phyloP scores from a whole-genome alignment of 2,329 filamentous ascomycete genomes.

The Pyrenochaeta sp. region DNA sequence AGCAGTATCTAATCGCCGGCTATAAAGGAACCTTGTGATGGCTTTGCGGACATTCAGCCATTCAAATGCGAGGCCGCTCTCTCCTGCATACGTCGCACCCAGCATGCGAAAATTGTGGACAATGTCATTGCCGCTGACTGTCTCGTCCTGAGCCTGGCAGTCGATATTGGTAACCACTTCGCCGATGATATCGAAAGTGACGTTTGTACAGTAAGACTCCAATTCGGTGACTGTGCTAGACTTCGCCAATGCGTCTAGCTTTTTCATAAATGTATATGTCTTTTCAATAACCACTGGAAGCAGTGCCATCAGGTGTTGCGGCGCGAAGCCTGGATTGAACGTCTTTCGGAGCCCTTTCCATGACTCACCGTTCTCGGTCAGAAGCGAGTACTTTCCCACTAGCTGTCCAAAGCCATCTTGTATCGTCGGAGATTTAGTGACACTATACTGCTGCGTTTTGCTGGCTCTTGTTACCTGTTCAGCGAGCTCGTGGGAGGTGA shows the following conservation, averaged over 20 bases:
- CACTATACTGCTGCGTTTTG: slow-evolving; percentile 41
- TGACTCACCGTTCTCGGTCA: slow-evolving; percentile 35
- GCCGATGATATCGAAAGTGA: slow-evolving; percentile 50
- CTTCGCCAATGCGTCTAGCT: slow-evolving; percentile 37
- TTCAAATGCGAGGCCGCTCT: slow-evolving; percentile 29
- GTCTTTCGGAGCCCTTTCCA: slow-evolving; percentile 49
- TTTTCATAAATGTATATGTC: slow-evolving; percentile 42
- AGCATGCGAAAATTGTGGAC: slow-evolving; percentile 35
- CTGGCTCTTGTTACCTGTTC: slow-evolving; percentile 44
- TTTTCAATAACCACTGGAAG: slow-evolving; percentile 48
- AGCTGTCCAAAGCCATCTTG: slow-evolving; percentile 22
- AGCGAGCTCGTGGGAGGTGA: slow-evolving; percentile 44
- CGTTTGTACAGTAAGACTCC: slow-evolving; percentile 41
- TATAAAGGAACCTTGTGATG: slow-evolving; percentile 29
- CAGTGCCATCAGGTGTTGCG: slow-evolving; percentile 46
- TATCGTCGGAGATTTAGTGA: slow-evolving; percentile 47
- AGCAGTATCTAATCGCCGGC: slow-evolving; percentile 31
- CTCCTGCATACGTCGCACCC: slow-evolving; percentile 25
- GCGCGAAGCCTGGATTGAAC: slow-evolving; percentile 50
- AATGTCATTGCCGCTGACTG: slow-evolving; percentile 29
- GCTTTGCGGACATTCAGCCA: slow-evolving; percentile 32
- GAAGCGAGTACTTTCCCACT: slow-evolving; percentile 40
- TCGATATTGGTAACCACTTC: slow-evolving; percentile 40
- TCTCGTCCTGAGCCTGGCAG: slow-evolving; percentile 38
- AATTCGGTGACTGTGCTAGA: slow-evolving; percentile 36